phyloP scores from a whole-genome alignment of 1,284 basidiomycete species.

The Tilletia setariae region DNA sequence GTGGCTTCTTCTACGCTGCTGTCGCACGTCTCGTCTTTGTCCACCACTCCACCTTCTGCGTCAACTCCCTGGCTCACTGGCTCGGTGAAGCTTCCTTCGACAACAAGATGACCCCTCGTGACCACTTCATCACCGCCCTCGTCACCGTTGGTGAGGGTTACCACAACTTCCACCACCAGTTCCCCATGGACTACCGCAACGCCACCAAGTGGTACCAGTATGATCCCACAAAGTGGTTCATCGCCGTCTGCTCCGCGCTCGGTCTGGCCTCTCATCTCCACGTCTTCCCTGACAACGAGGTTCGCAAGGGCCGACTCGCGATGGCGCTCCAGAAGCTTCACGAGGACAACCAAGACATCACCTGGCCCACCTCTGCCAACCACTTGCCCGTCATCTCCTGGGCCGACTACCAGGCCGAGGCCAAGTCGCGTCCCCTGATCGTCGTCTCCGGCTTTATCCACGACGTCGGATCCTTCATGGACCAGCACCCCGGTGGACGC shows the following conservation, averaged over 20 bases:
- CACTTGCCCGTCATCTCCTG: slow-evolving; percentile 52
- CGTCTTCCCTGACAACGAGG: slow-evolving; percentile 53
- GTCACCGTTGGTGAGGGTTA: slow-evolving; percentile 52
- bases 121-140: slow-evolving; percentile 11
- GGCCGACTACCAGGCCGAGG: slow-evolving; percentile 51
- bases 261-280: slow-evolving; percentile 52
- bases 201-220: slow-evolving; percentile 53
- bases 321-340: slow-evolving; percentile 49
- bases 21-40: slow-evolving; percentile 50
- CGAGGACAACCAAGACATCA: slow-evolving; percentile 33
- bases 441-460: slow-evolving; percentile 52
- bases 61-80: slow-evolving; percentile 54
- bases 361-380: slow-evolving; percentile 44
- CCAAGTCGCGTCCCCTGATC: slow-evolving; percentile 48
- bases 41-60: slow-evolving; percentile 54
- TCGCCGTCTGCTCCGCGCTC: slow-evolving; percentile 37
- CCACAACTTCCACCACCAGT: slow-evolving; percentile 55
- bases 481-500: slow-evolving; percentile 52
- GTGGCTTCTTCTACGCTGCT: slow-evolving; percentile 52
- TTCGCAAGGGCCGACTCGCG: slow-evolving; percentile 49
- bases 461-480: slow-evolving; percentile 49
- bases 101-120: slow-evolving; percentile 12
- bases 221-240: slow-evolving; percentile 55
- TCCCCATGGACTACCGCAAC: slow-evolving; percentile 54
- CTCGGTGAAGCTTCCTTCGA: slow-evolving; percentile 46